Evolutionary conservation across 164 flowering plant genomes (phyloP), one percentile per base, ranked within the genome.

Genomic region (Magnolia officinalis): DNA sequence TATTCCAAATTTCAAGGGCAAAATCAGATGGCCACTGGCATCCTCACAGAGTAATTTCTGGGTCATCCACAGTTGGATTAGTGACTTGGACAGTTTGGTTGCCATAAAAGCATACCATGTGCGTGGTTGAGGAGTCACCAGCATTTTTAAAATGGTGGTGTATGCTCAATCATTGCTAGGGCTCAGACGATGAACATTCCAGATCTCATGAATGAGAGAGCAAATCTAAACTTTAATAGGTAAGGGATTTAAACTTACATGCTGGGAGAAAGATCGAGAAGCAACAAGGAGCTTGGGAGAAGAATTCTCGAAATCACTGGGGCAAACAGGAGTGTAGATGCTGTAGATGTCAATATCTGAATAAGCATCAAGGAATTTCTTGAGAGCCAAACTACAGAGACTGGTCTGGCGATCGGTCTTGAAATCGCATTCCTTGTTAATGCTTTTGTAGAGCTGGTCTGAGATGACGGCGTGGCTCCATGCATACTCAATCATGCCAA

Each of bases 401-500:
- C 0, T 24, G 1, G 88, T 77, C 50, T 70, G 75, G 59, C 74
- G 78, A 2, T 71, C 79, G 1, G 1, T 65, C 63, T 58, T 75
- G 72, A 87, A 83, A 72, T 79, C 78, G 67, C 95, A 91, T 24
- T 84, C 84, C 79, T 77, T 84, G 21, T 71, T 49, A 9, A 91
- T 72, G 31, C 19, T 77, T 19, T 73, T 51, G 78, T 89, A 78
- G 10, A 87, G 79, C 29, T 84, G 75, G 74, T 91, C 95, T 0
- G 95, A 91, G 19, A 91, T 88, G 16, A 91, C 80, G 0, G 90
- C 90, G 16, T 91, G 95, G 55, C 86, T 87, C 92, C 95, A 91
- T 1, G 91, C 90, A 67, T 80, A 89, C 18, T 91, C 92, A 18
- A 88, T 65, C 55, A 91, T 73, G 2, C 95, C 95, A 0, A 2